Evolutionary conservation across 2,329 filamentous ascomycete species (phyloP).

Genomic region (Calonectria fujianensis): DNA sequence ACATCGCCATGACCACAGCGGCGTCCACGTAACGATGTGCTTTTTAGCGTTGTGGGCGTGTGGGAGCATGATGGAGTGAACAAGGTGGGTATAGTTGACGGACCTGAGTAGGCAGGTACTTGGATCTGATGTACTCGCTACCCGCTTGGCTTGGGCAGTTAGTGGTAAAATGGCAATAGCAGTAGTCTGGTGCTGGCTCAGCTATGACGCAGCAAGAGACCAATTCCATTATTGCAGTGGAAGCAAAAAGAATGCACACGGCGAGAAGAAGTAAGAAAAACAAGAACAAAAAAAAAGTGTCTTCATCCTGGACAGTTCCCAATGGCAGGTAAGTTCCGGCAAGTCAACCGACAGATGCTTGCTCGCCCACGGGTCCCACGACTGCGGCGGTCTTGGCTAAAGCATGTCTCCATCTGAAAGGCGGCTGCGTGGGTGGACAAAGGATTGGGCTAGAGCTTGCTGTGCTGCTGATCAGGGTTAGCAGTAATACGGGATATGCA

Average conservation of each 20-base stretch:
- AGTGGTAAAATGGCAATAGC: background rate
- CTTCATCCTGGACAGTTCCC: constrained; percentile 23
- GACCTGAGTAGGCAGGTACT: constrained; percentile 39
- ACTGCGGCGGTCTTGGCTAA: constrained; percentile 13
- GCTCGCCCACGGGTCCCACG: constrained; percentile 20
- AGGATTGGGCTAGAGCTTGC: background rate
- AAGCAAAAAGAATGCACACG: constrained; percentile 26
- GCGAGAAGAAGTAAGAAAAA: background rate
- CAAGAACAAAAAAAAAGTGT: background rate
- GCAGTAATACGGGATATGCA: constrained; percentile 11
- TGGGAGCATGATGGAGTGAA: constrained; percentile 10
- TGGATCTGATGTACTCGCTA: constrained; percentile 9
- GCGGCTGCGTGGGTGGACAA: constrained; percentile 12
- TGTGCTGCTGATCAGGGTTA: constrained; percentile 14
- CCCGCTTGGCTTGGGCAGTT: background rate
- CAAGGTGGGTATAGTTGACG: constrained; percentile 39
- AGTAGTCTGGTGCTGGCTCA: background rate
- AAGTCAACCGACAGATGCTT: constrained; percentile 27
- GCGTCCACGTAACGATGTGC: constrained; percentile 27
- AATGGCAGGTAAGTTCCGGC: constrained; percentile 21
- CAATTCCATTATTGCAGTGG: background rate
- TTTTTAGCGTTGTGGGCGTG: constrained; percentile 22
- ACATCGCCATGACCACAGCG: constrained; percentile 18
- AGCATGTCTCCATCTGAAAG: constrained; percentile 5
- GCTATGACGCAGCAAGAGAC: constrained; percentile 7